Evolutionary conservation across 1,284 basidiomycete species (phyloP), one percentile per base, ranked within the genome.

Genomic region (Agaricales sp.): DNA sequence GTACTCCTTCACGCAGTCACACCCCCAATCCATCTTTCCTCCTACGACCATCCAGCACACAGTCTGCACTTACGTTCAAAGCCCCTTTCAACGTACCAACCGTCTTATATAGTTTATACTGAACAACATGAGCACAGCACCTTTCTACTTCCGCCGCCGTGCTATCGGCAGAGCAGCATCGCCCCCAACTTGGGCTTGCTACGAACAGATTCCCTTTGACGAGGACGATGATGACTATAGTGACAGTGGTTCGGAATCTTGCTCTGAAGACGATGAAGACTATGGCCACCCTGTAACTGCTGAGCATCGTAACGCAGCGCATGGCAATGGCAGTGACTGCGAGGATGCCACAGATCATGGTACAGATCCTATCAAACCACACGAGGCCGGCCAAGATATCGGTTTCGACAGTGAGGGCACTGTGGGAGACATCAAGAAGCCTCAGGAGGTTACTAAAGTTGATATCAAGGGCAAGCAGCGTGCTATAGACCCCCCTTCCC

Each of bases 131-230:
- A 69, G 63, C 61, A 62, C 68, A 50, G 57, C 65, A 43, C 64
- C 70, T 55, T 70, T 77, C 12, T 75, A 69, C 59, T 81, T 78
- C 64, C 77, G 82, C 50, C 77, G 79, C 50, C 82, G 85, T 54
- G 75, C 76, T 45, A 77, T 87, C 58, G 84, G 85, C 22, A 76
- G 85, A 51, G 85, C 85, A 44, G 79, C 85, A 20, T 87, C 84
- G 3, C 85, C 85, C 2, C 84, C 85, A 25, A 87, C 83, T 0
- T 87, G 84, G 85, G 83, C 84, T 14, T 88, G 84, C 71, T 88
- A 88, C 66, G 85, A 88, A 72, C 84, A 87, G 73, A 87, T 87
- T 61, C 80, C 80, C 50, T 78, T 71, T 62, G 73, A 74, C 60
- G 73, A 74, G 60, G 72, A 73, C 45, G 71, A 68, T 44, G 64